Percentiles rank a stretch among this genome's conserved stretches.
Conservation (phyloP, 2,329 filamentous ascomycete genomes). For the Kalaharituber pfeilii region DNA sequence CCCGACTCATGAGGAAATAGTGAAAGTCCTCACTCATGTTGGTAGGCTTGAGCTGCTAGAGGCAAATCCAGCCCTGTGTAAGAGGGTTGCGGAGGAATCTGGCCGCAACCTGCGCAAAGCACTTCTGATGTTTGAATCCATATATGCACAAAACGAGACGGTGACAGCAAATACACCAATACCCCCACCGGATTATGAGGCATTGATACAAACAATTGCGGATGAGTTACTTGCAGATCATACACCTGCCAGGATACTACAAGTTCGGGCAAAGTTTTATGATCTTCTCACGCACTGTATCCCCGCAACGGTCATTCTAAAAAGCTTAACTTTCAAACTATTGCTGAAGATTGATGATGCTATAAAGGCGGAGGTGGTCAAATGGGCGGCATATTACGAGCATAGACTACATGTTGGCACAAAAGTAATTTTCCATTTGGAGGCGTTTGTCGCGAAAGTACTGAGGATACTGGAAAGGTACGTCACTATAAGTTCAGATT, state of each 20-base stretch:
- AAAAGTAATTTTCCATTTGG: conserved; percentile 95
- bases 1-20: conserved; percentile 72
- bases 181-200: conserved; percentile 92
- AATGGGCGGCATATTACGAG: conserved; percentile 95
- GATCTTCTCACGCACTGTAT: conserved; percentile 95
- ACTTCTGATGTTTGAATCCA: conserved; percentile 89
- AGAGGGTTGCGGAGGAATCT: conserved; percentile 75
- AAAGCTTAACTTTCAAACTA: conserved; percentile 81
- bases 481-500: no score
- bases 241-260: conserved; percentile 70
- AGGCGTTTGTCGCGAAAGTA: conserved; percentile 96
- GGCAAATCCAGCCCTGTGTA: conserved; percentile 51
- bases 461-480: conserved; percentile 93
- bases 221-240: conserved; percentile 85
- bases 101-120: conserved; percentile 79
- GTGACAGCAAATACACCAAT: conserved; percentile 75
- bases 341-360: conserved; percentile 73
- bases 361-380: conserved; percentile 79
- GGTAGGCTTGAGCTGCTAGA: conserved; percentile 53
- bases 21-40: conserved; percentile 48
- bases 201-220: conserved; percentile 74
- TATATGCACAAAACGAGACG: conserved; percentile 93
- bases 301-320: conserved; percentile 80
- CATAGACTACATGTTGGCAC: conserved; percentile 80
- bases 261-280: conserved; percentile 87